Base-by-base conservation (phyloP, 768 basidiomycete species). In the Tylopilus rubrobrunneus region DNA sequence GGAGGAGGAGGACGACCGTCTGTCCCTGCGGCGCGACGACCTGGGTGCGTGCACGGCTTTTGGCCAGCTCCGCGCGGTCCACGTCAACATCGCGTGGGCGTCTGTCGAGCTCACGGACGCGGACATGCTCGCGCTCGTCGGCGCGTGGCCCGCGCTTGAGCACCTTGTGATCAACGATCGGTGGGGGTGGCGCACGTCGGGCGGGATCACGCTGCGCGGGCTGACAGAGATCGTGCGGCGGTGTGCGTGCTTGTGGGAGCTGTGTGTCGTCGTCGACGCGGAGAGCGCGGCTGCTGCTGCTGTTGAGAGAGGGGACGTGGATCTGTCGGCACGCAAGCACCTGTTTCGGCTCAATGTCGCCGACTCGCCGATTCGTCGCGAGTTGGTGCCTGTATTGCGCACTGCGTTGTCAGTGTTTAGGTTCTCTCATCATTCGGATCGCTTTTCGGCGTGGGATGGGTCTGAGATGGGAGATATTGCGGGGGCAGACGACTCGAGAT, bases 81-180 rank as follows among this genome's bases (percentile, higher is more conserved):
- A 54, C 7, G 14, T 61, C 46, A 53, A 56, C 12, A 23, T 53
- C 7, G 45, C 25, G 27, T 54, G 51, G 41, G 5, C 47, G 4
- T 31, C 8, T 11, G 7, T 62, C 9, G 48, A 44, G 7, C 41
- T 62, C 8, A 34, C n/a, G 0, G 57, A 51, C n/a, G 19, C 27
- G 27, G n/a, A n/a, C n/a, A n/a, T n/a, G n/a, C n/a, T n/a, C n/a
- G n/a, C n/a, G n/a, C 23, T 62, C 47, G 48, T 46, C 11, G 14
- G 48, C 10, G 42, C 57, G 8, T 62, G 50, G 53, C 57, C 60
- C 7, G 19, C 40, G 7, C 19, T 62, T 5, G 34, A 47, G 7
- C 33, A 31, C 1, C 27, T 62, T 28, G 4, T 47, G 31, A 40
- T 62, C 45, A 54, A 62, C 31, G 48, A 53, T 23, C 36, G 50